These are phyloP conservation scores for Lipomyces yamanashiensis DNA, from an alignment of 805 yeast genomes.

Conservation along the genomic window DNA sequence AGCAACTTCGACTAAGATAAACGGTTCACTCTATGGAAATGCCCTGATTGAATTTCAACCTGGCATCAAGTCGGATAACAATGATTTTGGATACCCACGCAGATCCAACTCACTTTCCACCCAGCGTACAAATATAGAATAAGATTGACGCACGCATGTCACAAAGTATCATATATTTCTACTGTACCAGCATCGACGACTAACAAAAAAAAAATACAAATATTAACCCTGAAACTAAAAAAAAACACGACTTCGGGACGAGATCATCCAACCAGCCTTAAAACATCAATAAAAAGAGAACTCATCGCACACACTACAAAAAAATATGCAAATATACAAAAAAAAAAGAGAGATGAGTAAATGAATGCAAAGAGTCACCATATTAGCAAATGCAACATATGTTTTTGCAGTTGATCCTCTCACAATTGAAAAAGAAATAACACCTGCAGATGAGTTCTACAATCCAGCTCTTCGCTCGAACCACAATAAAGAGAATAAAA, in stretches of 20 bases:
- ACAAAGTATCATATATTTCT: no score
- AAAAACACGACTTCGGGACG: no score
- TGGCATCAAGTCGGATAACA: slow-evolving; percentile 16
- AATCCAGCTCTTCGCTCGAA: background rate
- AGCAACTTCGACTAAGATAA: slow-evolving; percentile 18
- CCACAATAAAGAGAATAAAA: background rate
- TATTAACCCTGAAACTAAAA: no score
- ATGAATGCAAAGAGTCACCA: background rate
- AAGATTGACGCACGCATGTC: no score
- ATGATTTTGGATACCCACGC: slow-evolving; percentile 6
- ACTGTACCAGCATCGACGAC: no score
- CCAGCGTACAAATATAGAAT: no score
- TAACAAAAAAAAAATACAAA: no score
- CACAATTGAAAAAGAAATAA: background rate
- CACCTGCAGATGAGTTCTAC: slow-evolving; percentile 4
- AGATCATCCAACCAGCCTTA: background rate
- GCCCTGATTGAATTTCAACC: slow-evolving; percentile 14
- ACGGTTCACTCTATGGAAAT: slow-evolving; percentile 26
- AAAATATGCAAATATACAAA: slow-evolving; percentile 5
- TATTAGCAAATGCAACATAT: background rate
- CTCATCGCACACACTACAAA: background rate
- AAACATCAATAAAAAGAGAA: background rate
- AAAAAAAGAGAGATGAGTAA: background rate
- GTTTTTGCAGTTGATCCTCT: background rate
- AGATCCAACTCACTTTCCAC: no score